Evolutionary conservation across 805 yeast genomes (phyloP), one percentile per base, ranked within the genome.

Genomic region (Candida ulmi): DNA sequence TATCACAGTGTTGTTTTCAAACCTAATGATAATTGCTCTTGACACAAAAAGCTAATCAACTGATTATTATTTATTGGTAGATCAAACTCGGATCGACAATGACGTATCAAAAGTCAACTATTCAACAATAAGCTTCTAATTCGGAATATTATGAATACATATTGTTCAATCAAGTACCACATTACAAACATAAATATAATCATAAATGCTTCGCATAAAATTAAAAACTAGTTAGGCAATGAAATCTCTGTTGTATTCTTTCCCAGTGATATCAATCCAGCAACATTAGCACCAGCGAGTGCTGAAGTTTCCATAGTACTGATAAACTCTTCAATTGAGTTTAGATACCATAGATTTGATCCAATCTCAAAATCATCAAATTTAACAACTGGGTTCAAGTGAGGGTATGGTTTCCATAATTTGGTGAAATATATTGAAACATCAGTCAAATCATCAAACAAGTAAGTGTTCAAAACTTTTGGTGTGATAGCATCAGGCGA

Each of bases 281-380:
- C 78, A 19, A 68, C 72, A 40, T 66, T 66, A 16, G 74, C 74
- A 18, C 77, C 78, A 2, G 72, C 67, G 23, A 73, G 47, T 1
- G 75, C 69, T 12, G 69, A 58, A 0, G 79, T 71, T 44, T 73
- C 79, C 77, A 73, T 70, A 0, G 78, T 73, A 40, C 74, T 68
- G 37, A 71, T 61, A 32, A 73, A 65, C 8, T 61, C 52, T 43
- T 73, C 79, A 56, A 73, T 69, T 2, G 63, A 57, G 43, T 68
- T 70, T 43, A 70, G 47, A 40, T 70, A 71, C 66, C 68, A 72
- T 9, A 71, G 43, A 1, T 60, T 61, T 3, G 44, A 47, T 7
- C 47, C 61, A 4, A 68, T 36, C 21, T 57, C 48, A 30, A 68
- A 61, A 17, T 46, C 48, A 12, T 54, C 52, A 35, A 65, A 62